A percentile compares a stretch with the other conserved stretches of the same genome.
These are phyloP conservation scores for Herpotrichia juniperi DNA, from an alignment of 2,329 filamentous ascomycete genomes.

Conservation along the genomic window DNA sequence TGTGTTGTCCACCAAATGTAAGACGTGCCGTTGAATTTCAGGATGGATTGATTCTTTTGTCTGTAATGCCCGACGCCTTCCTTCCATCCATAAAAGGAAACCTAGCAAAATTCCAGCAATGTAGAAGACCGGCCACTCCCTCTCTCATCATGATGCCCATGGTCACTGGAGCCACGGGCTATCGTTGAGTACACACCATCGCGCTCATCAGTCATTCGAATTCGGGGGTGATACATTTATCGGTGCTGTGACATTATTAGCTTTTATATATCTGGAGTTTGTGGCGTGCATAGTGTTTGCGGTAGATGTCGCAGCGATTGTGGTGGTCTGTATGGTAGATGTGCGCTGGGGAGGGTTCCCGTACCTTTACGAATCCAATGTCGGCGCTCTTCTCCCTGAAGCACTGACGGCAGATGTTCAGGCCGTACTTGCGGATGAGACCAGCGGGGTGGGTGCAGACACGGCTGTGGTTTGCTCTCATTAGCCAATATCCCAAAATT, in stretches of 20 bases:
- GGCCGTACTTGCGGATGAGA: constrained; percentile 99
- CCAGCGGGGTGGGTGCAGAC: constrained; percentile 94
- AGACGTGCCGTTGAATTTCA: constrained; percentile 16
- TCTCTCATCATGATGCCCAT: constrained; percentile 15
- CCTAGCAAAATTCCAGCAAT: constrained; percentile 21
- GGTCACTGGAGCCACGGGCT: constrained; percentile 26
- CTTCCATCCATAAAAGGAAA: constrained; percentile 19
- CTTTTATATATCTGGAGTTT: neutral
- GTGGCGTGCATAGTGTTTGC: too few relatives aligned
- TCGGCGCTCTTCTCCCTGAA: constrained; percentile 72
- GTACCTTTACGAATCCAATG: constrained; percentile 73
- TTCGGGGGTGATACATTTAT: constrained; percentile 32
- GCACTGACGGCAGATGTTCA: constrained; percentile 79
- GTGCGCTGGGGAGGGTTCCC: constrained; percentile 9
- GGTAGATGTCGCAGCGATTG: neutral
- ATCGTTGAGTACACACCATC: constrained; percentile 32
- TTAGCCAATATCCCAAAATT: constrained; percentile 24
- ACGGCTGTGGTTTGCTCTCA: constrained; percentile 60
- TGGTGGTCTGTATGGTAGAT: neutral
- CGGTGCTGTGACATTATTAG: constrained; percentile 38
- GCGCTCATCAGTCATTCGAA: constrained; percentile 27
- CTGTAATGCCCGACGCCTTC: constrained; percentile 26
- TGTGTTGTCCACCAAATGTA: neutral
- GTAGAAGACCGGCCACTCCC: constrained; percentile 23
- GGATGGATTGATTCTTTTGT: constrained; percentile 27